phyloP scores from a whole-genome alignment of 768 basidiomycete species.

The Royoungia palumana region DNA sequence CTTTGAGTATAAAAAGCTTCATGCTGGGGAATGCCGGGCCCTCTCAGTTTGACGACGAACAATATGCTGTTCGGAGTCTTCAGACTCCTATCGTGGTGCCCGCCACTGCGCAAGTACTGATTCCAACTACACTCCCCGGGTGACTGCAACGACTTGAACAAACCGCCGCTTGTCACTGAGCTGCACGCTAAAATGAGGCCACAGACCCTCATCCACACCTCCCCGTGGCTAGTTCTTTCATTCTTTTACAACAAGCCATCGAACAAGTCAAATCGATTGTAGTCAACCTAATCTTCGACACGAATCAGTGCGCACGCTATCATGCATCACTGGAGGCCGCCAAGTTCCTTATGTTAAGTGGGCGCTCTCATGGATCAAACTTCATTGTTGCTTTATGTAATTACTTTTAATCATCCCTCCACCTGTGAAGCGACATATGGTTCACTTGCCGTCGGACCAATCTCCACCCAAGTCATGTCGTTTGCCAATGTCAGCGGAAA shows the following conservation, averaged over 20 bases:
- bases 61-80: no score
- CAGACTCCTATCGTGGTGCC: no score
- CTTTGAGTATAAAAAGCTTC: no score
- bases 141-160: conserved; percentile 1
- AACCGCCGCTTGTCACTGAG: not conserved
- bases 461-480: conserved; percentile 68
- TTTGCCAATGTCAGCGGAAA: conserved; percentile 69
- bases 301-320: conserved; percentile 56
- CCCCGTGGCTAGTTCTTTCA: conserved; percentile 44
- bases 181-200: conserved; percentile 45
- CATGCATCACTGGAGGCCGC: conserved; percentile 56
- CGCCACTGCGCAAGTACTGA: conserved; percentile 57
- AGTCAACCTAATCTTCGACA: conserved; percentile 49
- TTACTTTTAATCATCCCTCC: conserved; percentile 48
- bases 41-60: no score
- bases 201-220: conserved; percentile 66
- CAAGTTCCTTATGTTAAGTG: conserved; percentile 64
- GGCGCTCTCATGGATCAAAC: conserved; percentile 56
- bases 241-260: conserved; percentile 50
- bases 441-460: conserved; percentile 47
- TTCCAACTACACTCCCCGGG: conserved; percentile 55
- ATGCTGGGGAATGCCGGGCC: no score
- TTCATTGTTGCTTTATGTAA: conserved; percentile 61
- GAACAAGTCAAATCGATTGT: conserved; percentile 55
- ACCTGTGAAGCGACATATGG: conserved; percentile 51